Evolutionary conservation across 23 red algal genomes (phyloP).

Genomic region (Gracilaria domingensis): DNA sequence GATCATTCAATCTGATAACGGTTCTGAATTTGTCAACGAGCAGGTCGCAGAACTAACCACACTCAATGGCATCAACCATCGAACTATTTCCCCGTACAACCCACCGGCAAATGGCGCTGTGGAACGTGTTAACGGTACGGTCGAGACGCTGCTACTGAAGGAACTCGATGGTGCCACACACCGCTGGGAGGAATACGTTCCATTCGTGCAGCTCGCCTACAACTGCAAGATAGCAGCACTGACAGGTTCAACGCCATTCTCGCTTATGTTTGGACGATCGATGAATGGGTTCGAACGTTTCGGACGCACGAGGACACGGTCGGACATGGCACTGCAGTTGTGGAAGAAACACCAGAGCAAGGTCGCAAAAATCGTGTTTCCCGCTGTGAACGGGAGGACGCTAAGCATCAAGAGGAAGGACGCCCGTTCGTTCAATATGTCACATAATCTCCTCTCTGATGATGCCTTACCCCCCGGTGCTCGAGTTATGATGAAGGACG

Average conservation of each 20-base stretch:
- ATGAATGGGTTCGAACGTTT: conserved; percentile 23
- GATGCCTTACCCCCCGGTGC: background rate
- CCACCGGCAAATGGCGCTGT: conserved; percentile 6
- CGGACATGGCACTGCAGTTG: background rate
- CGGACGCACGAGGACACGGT: background rate
- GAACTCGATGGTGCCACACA: conserved; percentile 30
- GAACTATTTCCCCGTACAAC: conserved; percentile 16
- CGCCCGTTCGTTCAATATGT: background rate
- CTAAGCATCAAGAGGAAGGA: background rate
- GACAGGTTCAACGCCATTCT: conserved; percentile 24
- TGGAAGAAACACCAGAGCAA: conserved; percentile 5
- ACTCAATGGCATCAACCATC: background rate
- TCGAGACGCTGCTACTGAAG: conserved; percentile 22
- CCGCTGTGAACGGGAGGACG: background rate
- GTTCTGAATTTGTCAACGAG: conserved; percentile 27
- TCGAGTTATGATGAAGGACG: background rate
- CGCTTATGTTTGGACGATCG: background rate
- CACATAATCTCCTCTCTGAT: background rate
- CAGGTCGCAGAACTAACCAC: background rate
- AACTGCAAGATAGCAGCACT: conserved; percentile 15
- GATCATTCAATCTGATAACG: conserved; percentile 33
- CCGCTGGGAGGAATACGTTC: conserved; percentile 22
- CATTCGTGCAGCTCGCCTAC: conserved; percentile 5
- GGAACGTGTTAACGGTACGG: background rate
- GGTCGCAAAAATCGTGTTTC: background rate